Conservation (phyloP, 1,284 basidiomycete genomes). For the Puccinia coronata region DNA sequence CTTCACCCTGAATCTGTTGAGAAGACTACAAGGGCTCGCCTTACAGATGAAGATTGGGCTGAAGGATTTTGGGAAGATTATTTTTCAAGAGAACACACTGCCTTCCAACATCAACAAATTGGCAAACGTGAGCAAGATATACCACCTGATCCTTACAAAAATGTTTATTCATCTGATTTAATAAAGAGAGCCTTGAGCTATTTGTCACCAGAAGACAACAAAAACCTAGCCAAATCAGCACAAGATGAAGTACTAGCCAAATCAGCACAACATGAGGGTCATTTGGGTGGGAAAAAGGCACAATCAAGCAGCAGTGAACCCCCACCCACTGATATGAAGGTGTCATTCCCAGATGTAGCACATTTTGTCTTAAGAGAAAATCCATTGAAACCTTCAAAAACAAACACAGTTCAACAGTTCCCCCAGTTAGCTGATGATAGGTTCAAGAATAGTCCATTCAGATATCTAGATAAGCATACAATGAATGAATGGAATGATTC, state of each 20-base stretch:
- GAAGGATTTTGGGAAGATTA: background rate
- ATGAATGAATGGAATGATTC: conserved; percentile 26
- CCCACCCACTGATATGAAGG: background rate
- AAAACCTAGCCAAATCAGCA: too few species aligned
- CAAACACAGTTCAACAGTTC: background rate
- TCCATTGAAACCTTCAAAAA: background rate
- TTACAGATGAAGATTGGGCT: background rate
- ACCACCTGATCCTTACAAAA: too few species aligned
- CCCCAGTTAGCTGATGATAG: background rate
- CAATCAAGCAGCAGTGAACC: background rate
- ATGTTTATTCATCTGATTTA: too few species aligned
- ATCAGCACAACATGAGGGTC: too few species aligned
- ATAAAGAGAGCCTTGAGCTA: too few species aligned
- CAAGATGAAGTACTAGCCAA: too few species aligned
- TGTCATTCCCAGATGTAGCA: background rate
- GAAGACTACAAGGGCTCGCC: background rate
- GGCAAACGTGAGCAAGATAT: background rate
- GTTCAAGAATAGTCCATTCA: background rate
- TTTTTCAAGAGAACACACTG: background rate
- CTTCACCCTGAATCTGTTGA: background rate
- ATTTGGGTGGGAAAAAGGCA: too few species aligned
- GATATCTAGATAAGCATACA: background rate
- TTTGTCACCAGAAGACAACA: too few species aligned
- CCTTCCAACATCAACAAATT: background rate
- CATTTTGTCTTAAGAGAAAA: background rate